Percentiles rank a stretch among this genome's conserved stretches.
These are phyloP conservation scores for Dorcoceras hygrometricum DNA, from an alignment of 257 asterid genomes.

Conservation along the genomic window DNA sequence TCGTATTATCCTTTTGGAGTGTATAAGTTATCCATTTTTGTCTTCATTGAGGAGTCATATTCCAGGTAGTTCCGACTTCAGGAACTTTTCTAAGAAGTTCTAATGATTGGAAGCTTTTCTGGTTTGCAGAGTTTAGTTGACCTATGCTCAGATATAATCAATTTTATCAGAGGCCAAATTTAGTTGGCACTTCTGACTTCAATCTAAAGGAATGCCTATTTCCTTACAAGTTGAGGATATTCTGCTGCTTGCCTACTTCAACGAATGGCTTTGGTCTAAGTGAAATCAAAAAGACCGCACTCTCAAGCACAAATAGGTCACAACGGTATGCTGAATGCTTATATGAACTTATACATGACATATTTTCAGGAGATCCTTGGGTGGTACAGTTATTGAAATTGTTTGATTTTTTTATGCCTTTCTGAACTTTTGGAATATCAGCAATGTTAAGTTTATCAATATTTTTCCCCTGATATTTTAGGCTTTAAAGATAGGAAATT, in stretches of 20 bases:
- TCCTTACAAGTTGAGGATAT: constrained; percentile 30
- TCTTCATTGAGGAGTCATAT: no score
- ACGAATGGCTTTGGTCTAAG: constrained; percentile 26
- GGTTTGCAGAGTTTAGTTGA: constrained; percentile 29
- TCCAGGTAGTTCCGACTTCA: not conserved
- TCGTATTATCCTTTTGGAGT: no score
- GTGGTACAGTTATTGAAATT: not conserved
- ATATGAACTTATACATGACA: constrained; percentile 9
- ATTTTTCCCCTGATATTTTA: constrained; percentile 21
- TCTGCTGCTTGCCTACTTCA: constrained; percentile 26
- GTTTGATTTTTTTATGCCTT: not conserved
- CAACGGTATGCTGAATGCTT: constrained; percentile 30
- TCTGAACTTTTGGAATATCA: constrained; percentile 6
- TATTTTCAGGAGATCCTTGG: not conserved
- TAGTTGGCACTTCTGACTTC: constrained; percentile 32
- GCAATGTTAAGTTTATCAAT: not conserved
- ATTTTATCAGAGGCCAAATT: constrained; percentile 33
- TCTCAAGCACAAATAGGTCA: constrained; percentile 28
- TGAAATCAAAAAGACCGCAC: constrained; percentile 32
- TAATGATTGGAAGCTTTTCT: constrained; percentile 24
- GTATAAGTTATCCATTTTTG: not conserved
- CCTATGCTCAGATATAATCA: constrained; percentile 47
- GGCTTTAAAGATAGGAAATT: constrained; percentile 36
- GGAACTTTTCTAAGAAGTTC: not conserved
- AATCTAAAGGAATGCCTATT: constrained; percentile 23